Percentiles rank a stretch among this genome's conserved stretches.
Evolutionary conservation across 768 basidiomycete species (phyloP).

Genomic region (Serendipita vermifera): DNA sequence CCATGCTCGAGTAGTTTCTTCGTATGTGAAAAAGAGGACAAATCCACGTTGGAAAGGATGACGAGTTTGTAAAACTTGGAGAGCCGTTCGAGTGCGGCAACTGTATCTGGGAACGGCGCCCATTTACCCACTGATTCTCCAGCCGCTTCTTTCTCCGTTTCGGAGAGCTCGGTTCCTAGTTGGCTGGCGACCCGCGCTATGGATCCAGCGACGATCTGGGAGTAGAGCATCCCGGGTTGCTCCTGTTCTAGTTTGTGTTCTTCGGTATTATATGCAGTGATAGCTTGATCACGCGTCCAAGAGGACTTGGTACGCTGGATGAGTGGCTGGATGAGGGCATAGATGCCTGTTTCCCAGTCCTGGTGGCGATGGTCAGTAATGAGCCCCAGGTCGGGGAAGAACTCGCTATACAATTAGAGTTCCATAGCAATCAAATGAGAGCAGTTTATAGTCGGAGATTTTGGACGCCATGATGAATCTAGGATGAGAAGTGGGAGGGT

Average conservation of each 20-base stretch:
- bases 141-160: slow-evolving; percentile 21
- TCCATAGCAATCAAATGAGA: slow-evolving; percentile 68
- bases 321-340: slow-evolving; percentile 40
- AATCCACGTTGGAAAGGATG: slow-evolving; percentile 67
- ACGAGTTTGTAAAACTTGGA: slow-evolving; percentile 53
- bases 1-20: slow-evolving; percentile 37
- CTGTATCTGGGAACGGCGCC: slow-evolving; percentile 56
- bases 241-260: slow-evolving; percentile 47
- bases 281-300: slow-evolving; percentile 40
- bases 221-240: slow-evolving; percentile 46
- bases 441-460: slow-evolving; percentile 25
- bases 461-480: neutral
- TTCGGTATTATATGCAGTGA: slow-evolving; percentile 38
- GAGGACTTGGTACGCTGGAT: slow-evolving; percentile 27
- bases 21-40: slow-evolving; percentile 45
- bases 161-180: slow-evolving; percentile 17
- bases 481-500: too few relatives aligned
- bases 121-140: slow-evolving; percentile 42
- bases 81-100: slow-evolving; percentile 44
- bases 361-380: slow-evolving; percentile 18
- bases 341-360: slow-evolving; percentile 67
- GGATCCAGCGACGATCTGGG: slow-evolving; percentile 39
- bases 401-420: slow-evolving; percentile 42
- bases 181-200: slow-evolving; percentile 26
- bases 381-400: neutral